Conservation (phyloP, 345 rosid genomes). For the Bruguiera sexangula region DNA sequence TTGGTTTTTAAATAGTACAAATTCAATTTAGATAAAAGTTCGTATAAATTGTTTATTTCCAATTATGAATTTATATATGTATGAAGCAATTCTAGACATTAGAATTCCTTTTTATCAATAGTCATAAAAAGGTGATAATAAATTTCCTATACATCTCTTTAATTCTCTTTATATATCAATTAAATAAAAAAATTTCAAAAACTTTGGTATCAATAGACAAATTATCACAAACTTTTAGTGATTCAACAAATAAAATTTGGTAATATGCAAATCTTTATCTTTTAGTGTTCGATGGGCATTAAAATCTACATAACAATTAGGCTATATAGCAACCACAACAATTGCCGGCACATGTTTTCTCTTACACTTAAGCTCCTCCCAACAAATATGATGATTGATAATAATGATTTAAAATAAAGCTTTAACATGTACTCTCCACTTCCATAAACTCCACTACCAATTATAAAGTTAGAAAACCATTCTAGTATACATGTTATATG, state of each 20-base stretch:
- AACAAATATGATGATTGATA: constrained; percentile 73
- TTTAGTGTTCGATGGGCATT: too few relatives aligned
- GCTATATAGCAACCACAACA: constrained; percentile 88
- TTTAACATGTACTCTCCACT: constrained; percentile 5
- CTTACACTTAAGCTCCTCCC: constrained; percentile 95
- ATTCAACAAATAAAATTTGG: constrained; percentile 42
- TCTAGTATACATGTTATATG: not conserved
- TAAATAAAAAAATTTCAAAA: too few relatives aligned
- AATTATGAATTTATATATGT: too few relatives aligned
- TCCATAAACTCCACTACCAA: constrained; percentile 36
- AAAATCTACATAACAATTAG: constrained; percentile 85
- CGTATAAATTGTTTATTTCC: too few relatives aligned
- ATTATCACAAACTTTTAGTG: constrained; percentile 74
- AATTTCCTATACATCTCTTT: too few relatives aligned
- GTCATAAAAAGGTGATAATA: too few relatives aligned
- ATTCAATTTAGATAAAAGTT: too few relatives aligned
- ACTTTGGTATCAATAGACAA: constrained; percentile 41
- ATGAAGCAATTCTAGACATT: too few relatives aligned
- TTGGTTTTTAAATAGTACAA: too few relatives aligned
- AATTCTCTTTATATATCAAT: too few relatives aligned
- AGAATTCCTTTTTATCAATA: too few relatives aligned
- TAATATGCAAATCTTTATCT: too few relatives aligned
- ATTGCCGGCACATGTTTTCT: constrained; percentile 93
- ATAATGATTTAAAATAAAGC: constrained; percentile 79
- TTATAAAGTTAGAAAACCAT: constrained; percentile 76